Percentiles rank a stretch among this genome's conserved stretches.
Conservation (phyloP, 169 alveolate species). For the Besnoitia besnoiti region DNA sequence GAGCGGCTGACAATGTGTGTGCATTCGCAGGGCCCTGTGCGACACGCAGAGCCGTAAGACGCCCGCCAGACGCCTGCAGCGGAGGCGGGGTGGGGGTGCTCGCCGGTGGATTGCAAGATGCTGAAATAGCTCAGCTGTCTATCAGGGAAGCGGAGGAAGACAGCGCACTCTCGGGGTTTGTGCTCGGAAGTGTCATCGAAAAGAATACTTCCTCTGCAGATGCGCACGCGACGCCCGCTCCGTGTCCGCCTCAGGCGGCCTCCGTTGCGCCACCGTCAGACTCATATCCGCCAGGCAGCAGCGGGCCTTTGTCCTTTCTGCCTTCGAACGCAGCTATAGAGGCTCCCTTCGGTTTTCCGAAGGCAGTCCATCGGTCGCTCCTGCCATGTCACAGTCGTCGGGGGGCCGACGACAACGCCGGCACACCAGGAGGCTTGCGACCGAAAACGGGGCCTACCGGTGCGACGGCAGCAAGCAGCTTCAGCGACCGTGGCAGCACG, state of each 20-base stretch:
- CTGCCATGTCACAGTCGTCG: neutral
- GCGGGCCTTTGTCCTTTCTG: neutral
- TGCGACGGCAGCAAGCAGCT: no score
- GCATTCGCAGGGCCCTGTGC: no score
- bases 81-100: no score
- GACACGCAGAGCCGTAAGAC: no score
- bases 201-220: neutral
- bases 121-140: neutral
- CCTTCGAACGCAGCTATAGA: neutral
- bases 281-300: neutral
- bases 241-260: neutral
- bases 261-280: neutral
- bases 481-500: no score
- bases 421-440: neutral
- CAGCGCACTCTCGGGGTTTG: neutral
- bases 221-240: neutral
- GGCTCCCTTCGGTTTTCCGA: constrained; percentile 19
- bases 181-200: constrained; percentile 4
- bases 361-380: constrained; percentile 3
- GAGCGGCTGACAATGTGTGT: no score
- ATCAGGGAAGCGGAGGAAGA: neutral
- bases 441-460: no score
- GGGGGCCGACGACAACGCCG: neutral
- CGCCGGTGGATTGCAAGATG: no score
- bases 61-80: no score